Evolutionary conservation across 371 early-diverging fungal genomes (phyloP).

Genomic region (Conidiobolus coronatus): DNA sequence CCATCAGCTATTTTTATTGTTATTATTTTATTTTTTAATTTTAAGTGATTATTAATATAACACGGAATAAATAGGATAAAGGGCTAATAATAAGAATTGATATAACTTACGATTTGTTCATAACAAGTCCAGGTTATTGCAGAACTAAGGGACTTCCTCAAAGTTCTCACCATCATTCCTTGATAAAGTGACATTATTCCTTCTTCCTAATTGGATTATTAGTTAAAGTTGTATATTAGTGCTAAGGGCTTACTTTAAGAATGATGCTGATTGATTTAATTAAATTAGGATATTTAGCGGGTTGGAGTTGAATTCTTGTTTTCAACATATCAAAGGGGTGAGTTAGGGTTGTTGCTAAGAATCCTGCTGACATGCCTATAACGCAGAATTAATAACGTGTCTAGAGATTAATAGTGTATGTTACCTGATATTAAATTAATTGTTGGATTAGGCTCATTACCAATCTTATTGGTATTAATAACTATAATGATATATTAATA

Average conservation of each 20-base stretch:
- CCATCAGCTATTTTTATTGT: no score
- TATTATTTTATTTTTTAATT: no score
- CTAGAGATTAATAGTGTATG: slow-evolving; percentile 4
- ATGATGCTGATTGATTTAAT: slow-evolving; percentile 36
- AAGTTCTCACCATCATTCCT: slow-evolving; percentile 60
- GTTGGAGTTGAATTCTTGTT: slow-evolving; percentile 78
- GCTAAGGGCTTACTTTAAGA: slow-evolving; percentile 20
- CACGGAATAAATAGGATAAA: no score
- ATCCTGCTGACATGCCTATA: slow-evolving; percentile 42
- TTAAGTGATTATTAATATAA: no score
- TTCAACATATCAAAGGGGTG: slow-evolving; percentile 90
- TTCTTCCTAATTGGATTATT: slow-evolving; percentile 23
- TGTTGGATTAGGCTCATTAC: background rate
- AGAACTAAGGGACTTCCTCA: slow-evolving; percentile 69
- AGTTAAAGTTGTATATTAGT: background rate
- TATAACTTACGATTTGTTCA: slow-evolving; percentile 33
- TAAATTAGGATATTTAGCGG: slow-evolving; percentile 35
- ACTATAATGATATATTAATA: background rate
- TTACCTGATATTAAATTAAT: slow-evolving; percentile 7
- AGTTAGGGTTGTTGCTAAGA: slow-evolving; percentile 54
- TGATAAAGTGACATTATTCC: slow-evolving; percentile 55
- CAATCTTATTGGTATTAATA: background rate
- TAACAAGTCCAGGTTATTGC: slow-evolving; percentile 88
- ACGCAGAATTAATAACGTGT: slow-evolving; percentile 11
- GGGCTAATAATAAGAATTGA: no score